phyloP scores from a whole-genome alignment of 1,284 basidiomycete genomes.

The Crepidotus sp. region DNA sequence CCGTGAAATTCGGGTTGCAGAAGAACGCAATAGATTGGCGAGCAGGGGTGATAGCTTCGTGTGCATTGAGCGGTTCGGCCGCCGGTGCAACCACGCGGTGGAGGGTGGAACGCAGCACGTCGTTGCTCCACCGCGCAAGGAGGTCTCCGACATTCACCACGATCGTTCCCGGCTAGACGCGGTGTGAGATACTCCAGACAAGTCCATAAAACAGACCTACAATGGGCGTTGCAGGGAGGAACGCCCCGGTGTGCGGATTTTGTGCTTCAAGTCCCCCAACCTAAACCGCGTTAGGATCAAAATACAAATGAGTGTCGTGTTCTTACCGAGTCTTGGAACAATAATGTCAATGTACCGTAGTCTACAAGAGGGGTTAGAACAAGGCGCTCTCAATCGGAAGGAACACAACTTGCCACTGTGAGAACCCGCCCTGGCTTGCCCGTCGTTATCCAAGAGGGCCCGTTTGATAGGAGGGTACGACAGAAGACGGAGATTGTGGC shows the following conservation, averaged over 20 bases:
- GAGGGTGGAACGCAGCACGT: constrained; percentile 68
- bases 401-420: constrained; percentile 49
- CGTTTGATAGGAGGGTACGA: constrained; percentile 67
- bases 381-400: neutral
- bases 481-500: constrained; percentile 67
- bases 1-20: constrained; percentile 72
- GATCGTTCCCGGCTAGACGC: constrained; percentile 59
- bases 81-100: constrained; percentile 76
- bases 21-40: constrained; percentile 84
- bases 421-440: constrained; percentile 71
- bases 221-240: constrained; percentile 66
- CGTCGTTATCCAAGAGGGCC: constrained; percentile 47
- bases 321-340: constrained; percentile 72
- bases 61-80: constrained; percentile 37
- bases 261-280: constrained; percentile 81
- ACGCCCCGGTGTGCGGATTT: constrained; percentile 64
- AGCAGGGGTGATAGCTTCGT: constrained; percentile 48
- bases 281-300: constrained; percentile 23
- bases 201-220: constrained; percentile 32
- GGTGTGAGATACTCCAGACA: neutral
- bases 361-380: constrained; percentile 31
- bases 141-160: constrained; percentile 82
- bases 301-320: neutral
- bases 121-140: constrained; percentile 78
- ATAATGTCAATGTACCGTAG: constrained; percentile 76